Evolutionary conservation across 2,329 filamentous ascomycete species (phyloP).

Genomic region (Neopestalotiopsis sp.): DNA sequence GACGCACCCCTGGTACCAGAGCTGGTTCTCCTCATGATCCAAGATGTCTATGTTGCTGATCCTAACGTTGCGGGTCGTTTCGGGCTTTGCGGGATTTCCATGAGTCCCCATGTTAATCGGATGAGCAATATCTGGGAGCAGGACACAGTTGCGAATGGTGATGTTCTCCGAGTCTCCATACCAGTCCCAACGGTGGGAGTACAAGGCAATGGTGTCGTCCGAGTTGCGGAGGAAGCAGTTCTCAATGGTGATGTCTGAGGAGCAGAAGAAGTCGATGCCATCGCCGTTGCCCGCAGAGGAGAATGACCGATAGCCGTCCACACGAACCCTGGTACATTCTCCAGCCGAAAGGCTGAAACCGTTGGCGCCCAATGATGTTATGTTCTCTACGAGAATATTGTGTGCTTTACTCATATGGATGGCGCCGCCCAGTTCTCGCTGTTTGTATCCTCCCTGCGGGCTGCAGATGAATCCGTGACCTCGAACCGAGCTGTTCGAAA

Average conservation of each 20-base stretch:
- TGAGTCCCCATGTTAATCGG: neutral
- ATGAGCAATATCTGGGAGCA: conserved; percentile 3
- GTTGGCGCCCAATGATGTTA: neutral
- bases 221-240: conserved; percentile 4
- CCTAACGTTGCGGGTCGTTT: neutral
- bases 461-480: conserved; percentile 3
- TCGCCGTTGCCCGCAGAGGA: neutral
- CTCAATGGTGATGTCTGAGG: neutral
- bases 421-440: neutral
- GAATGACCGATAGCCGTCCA: neutral
- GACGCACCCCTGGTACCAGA: conserved; percentile 1
- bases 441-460: neutral
- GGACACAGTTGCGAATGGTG: neutral
- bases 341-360: neutral
- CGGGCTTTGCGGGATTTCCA: neutral
- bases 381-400: neutral
- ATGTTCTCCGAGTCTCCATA: neutral
- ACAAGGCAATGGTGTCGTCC: conserved; percentile 8
- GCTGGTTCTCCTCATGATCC: neutral
- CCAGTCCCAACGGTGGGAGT: conserved; percentile 2
- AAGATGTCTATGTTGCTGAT: conserved; percentile 5
- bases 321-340: neutral
- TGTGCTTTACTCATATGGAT: neutral
- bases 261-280: conserved; percentile 12
- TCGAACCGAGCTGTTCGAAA: neutral